A percentile compares a stretch with the other conserved stretches of the same genome.
Evolutionary conservation across 2,329 filamentous ascomycete species (phyloP).

Genomic region (Colletotrichum falcatum): DNA sequence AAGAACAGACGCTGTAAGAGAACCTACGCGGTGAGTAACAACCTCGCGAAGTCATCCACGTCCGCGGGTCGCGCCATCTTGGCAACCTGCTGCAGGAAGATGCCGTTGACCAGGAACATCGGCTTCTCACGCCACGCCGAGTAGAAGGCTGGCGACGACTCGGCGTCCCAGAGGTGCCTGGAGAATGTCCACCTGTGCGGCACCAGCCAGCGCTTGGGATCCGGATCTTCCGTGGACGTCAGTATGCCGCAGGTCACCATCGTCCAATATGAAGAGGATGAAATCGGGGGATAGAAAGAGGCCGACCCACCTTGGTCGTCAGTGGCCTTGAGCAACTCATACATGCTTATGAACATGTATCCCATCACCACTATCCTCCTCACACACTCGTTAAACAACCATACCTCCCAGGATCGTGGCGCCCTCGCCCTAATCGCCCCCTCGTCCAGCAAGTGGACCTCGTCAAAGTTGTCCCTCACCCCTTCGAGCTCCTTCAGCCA

Average conservation of each 20-base stretch:
- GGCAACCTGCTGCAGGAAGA: constrained; percentile 53
- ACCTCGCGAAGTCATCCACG: constrained; percentile 54
- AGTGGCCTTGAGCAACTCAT: constrained; percentile 49
- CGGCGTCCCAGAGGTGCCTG: constrained; percentile 57
- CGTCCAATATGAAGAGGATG: constrained; percentile 12
- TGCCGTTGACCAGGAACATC: constrained; percentile 50
- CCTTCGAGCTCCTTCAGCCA: constrained; percentile 54
- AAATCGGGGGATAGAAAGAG: neutral
- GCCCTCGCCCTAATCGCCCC: constrained; percentile 47
- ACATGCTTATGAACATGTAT: constrained; percentile 50
- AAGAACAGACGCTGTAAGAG: neutral
- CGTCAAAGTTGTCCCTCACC: constrained; percentile 52
- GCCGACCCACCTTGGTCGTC: constrained; percentile 40
- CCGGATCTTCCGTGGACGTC: neutral
- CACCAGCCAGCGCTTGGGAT: constrained; percentile 41
- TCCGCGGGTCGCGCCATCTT: constrained; percentile 52
- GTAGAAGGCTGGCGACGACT: constrained; percentile 56
- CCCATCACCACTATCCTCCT: constrained; percentile 54
- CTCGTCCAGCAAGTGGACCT: constrained; percentile 43
- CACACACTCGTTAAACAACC: constrained; percentile 57
- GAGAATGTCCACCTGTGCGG: constrained; percentile 54
- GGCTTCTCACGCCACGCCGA: constrained; percentile 58
- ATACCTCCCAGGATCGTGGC: constrained; percentile 59
- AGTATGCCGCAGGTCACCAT: neutral
- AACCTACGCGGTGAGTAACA: constrained; percentile 54